Evolutionary conservation across 2,329 filamentous ascomycete genomes (phyloP), one percentile per base, ranked within the genome.

Genomic region (Capronia americana): DNA sequence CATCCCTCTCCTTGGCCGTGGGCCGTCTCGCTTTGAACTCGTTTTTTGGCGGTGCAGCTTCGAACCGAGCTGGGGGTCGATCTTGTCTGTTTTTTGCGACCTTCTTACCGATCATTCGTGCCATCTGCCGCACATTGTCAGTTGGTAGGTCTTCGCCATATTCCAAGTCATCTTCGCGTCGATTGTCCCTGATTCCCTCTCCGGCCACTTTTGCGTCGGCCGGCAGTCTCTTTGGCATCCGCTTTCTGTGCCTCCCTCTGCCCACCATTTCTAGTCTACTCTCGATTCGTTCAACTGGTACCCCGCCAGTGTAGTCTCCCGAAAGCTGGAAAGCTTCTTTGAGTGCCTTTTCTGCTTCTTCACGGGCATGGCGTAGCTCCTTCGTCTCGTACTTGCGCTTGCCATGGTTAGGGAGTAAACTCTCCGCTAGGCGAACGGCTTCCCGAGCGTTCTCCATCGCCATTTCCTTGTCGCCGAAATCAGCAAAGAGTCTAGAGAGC

Each of bases 401-500:
- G n/a, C 70, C 66, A n/a, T 69, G 67, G 10, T 62, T 61, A 1
- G 57, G 58, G 17, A 71, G 50, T n/a, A 67, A 50, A 48, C 60
- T 61, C 75, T 80, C 79, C n/a, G 83, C 83, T 32, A 93, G 80
- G 34, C 87, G 83, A 71, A 94, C 85, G 8, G 92, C 88, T 75
- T 96, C 90, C 38, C 90, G 90, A 57, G 92, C 87, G 58, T 93
- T 86, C 66, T 90, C 88, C 65, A 93, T 86, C 1, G 93, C 93
- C 73, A 92, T 88, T 73, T 93, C 90, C 24, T 86, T 88, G 79
- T 90, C 87, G 69, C 88, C 88, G 53, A 86, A 85, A 69, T 85
- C 87, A 75, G 96, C 92, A 74, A 96, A 97, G 77, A 97, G 87
- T 73, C 91, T 93, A 12, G 92, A 92, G 10, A 97, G 83, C 72